Base-by-base conservation (phyloP, 371 early-diverging fungal genomes). In the Smittium mucronatum region DNA sequence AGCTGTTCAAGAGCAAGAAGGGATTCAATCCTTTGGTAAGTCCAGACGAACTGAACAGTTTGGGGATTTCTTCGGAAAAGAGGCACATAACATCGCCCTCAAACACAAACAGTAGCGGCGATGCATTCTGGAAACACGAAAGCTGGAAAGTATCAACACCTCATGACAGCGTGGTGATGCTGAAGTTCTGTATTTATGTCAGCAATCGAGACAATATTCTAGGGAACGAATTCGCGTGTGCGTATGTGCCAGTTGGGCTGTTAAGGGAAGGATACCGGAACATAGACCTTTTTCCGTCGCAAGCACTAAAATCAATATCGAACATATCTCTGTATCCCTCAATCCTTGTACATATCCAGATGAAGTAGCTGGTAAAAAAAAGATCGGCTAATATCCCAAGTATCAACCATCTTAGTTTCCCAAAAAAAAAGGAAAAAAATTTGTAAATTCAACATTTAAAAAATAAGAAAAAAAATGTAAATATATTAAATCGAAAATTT, bases 221-320 rank as follows among this genome's bases (percentile, higher is more conserved):
- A 26, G 79, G 76, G 30, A 58, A 29, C 1, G 79, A 79, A 60
- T 36, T 80, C 34, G 79, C 72, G 21, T 73, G 71, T 0, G 57
- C 79, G 28, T 78, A 73, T 34, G 35, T 78, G 47, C 31, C 75
- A 1, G 57, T 76, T 2, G 66, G 63, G 11, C 34, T 71, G 17
- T 69, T 78, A 28, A 80, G 70, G 60, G 72, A 78, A 25, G 79
- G 79, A 0, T 76, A 78, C 60, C 63, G 79, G 30, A 71, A 69
- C 32, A 36, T 80, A 17, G 79, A 78, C 74, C 76, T 78, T 15
- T 69, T 72, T 26, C 69, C 69, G 31, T 35, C 58, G n/a, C 65
- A 65, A 65, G 34, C n/a, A 32, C n/a, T 65, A 5, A 32, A 28
- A 61, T 61, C 63, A 30, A 33, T 30, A 15, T 61, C 63, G 26